Conservation (phyloP, 2,329 filamentous ascomycete species). For the Colletotrichum sp. region DNA sequence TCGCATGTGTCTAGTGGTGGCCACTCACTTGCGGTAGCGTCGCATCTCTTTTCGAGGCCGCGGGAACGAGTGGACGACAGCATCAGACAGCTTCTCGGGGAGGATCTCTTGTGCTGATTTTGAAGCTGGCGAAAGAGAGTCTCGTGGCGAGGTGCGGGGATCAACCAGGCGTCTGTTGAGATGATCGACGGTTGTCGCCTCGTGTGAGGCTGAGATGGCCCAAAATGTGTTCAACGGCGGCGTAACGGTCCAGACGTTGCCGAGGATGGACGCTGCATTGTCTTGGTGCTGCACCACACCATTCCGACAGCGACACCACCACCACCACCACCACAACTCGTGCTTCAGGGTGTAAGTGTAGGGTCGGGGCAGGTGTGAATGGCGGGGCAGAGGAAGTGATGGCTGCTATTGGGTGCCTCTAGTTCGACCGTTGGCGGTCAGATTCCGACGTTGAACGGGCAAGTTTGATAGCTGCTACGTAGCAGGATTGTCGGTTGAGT, state of each 20-base stretch:
- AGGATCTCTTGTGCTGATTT: conserved; percentile 1
- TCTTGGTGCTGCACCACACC: neutral
- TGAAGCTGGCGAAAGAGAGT: neutral
- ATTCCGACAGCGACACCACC: neutral
- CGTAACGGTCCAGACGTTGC: neutral
- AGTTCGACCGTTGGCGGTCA: neutral
- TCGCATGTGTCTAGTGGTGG: neutral
- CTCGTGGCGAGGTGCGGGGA: conserved; percentile 10
- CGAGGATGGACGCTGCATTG: neutral
- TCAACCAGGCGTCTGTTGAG: conserved; percentile 10
- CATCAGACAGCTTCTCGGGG: neutral
- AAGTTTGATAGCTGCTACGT: neutral
- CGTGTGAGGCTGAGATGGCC: conserved; percentile 18
- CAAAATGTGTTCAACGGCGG: conserved; percentile 1
- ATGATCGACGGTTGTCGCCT: conserved; percentile 14
- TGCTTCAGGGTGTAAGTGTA: neutral
- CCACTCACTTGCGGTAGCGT: neutral
- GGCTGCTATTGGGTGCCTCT: neutral
- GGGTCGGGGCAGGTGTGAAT: neutral
- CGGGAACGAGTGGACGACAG: neutral
- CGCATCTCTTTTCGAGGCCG: neutral
- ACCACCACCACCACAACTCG: neutral
- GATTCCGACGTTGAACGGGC: neutral
- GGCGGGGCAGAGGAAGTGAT: neutral
- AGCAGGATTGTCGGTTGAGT: neutral